Percentiles rank a stretch among this genome's conserved stretches.
Evolutionary conservation across 306 rosid species (phyloP).

Genomic region (Dryas octopetala): DNA sequence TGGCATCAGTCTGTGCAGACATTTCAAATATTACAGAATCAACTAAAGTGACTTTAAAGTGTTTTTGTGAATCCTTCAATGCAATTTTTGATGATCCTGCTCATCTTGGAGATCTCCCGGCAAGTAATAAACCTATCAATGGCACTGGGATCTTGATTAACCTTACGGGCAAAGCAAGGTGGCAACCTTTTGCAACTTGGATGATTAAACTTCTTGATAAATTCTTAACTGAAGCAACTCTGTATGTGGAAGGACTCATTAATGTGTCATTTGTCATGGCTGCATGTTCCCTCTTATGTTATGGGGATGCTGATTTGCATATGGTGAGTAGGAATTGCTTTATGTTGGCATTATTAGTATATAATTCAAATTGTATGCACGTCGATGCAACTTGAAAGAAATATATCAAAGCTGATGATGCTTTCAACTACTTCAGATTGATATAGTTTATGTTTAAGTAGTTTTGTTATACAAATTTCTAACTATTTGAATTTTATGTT

Average conservation of each 20-base stretch:
- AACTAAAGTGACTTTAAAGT: conserved; percentile 49
- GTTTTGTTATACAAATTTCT: conserved; percentile 24
- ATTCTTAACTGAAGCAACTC: conserved; percentile 84
- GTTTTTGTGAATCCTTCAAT: conserved; percentile 56
- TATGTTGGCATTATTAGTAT: conserved; percentile 12
- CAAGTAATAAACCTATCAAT: conserved; percentile 48
- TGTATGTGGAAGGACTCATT: conserved; percentile 80
- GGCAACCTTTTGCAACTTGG: conserved; percentile 88
- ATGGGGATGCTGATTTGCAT: conserved; percentile 80
- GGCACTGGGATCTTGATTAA: conserved; percentile 70
- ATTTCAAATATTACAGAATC: conserved; percentile 34
- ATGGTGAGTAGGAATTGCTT: conserved; percentile 52
- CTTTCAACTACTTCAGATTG: not conserved
- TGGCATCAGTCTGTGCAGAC: conserved; percentile 45
- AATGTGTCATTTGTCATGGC: conserved; percentile 60
- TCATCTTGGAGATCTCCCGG: conserved; percentile 63
- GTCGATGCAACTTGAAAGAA: conserved; percentile 24
- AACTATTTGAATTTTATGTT: conserved; percentile 42
- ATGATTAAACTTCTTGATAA: conserved; percentile 68
- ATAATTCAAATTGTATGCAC: conserved; percentile 8
- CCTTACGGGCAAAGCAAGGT: conserved; percentile 52
- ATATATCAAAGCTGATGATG: not conserved
- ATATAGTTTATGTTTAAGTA: conserved; percentile 13
- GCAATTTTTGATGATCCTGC: conserved; percentile 48
- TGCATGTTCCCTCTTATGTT: conserved; percentile 74